Evolutionary conservation across 768 basidiomycete species (phyloP), one percentile per base, ranked within the genome.

Genomic region (Leccinellum rugosiceps): DNA sequence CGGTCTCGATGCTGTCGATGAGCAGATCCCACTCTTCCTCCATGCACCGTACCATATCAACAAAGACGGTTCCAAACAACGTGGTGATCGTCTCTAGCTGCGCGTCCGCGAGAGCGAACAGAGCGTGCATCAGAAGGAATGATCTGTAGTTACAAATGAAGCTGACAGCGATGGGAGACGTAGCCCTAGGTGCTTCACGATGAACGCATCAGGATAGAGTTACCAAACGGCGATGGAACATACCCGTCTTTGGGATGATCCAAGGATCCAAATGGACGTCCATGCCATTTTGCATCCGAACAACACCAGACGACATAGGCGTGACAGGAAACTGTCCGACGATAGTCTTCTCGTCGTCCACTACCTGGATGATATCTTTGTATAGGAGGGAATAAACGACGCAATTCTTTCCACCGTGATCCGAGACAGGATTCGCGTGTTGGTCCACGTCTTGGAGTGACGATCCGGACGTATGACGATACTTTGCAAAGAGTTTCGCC

Each of bases 1-100:
- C n/a, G n/a, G n/a, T n/a, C n/a, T n/a, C n/a, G n/a, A n/a, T n/a
- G n/a, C n/a, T n/a, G n/a, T n/a, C n/a, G n/a, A n/a, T n/a, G n/a
- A n/a, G n/a, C n/a, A n/a, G n/a, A n/a, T n/a, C n/a, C n/a, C n/a
- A n/a, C n/a, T n/a, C n/a, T n/a, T n/a, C n/a, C n/a, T n/a, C 67
- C 50, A 67, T 58, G 47, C 53, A 52, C 14, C 60, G 51, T n/a
- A 60, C 52, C 58, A 68, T 61, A 28, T 69, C 68, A 2, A 69
- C 6, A 14, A 68, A 65, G 3, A 60, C 50, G 26, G 56, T 64
- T 9, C 52, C 56, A 46, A 59, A 69, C 3, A 67, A 25, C 0
- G 60, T 59, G 32, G 50, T 58, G 25, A 63, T 52, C n/a, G 57
- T 64, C 28, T 65, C 66, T 3, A 65, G 54, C 15, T 52, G 45